phyloP scores from a whole-genome alignment of 495 filamentous ascomycete species.

The Hypomontagnella monticulosa region DNA sequence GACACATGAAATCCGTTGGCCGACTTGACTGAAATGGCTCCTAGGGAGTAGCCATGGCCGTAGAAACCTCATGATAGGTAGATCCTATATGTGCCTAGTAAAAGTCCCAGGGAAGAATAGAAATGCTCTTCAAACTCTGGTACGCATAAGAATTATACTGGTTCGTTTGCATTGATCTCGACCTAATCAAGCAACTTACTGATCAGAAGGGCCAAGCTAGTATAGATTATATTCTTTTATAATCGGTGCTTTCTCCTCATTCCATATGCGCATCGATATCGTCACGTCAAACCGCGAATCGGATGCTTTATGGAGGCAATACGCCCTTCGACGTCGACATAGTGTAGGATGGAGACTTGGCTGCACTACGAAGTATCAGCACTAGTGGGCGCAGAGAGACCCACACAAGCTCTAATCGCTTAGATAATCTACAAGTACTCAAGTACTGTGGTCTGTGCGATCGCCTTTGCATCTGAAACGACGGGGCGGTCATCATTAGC shows the following conservation, averaged over 20 bases:
- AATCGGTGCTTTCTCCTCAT: not conserved
- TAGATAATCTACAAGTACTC: too few species aligned
- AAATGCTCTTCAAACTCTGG: not conserved
- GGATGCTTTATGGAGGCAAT: conserved; percentile 7
- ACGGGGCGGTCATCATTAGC: conserved; percentile 23
- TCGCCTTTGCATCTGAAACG: conserved; percentile 37
- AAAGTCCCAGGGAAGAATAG: not conserved
- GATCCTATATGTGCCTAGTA: not conserved
- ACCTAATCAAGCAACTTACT: not conserved
- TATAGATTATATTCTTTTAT: not conserved
- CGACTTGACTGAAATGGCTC: not conserved
- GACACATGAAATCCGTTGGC: not conserved
- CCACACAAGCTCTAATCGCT: too few species aligned
- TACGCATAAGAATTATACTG: conserved; percentile 6
- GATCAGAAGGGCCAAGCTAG: not conserved
- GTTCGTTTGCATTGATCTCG: conserved; percentile 13
- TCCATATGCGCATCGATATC: not conserved
- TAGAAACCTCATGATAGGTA: conserved; percentile 9
- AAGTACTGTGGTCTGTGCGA: not conserved
- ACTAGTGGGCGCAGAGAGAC: too few species aligned
- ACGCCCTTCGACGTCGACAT: conserved; percentile 27
- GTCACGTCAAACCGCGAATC: conserved; percentile 4
- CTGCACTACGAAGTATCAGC: conserved; percentile 11
- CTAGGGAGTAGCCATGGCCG: conserved; percentile 16
- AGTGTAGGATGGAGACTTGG: not conserved